Evolutionary conservation across 2,329 filamentous ascomycete genomes (phyloP).

Genomic region (Aspergillus costaricaensis): DNA sequence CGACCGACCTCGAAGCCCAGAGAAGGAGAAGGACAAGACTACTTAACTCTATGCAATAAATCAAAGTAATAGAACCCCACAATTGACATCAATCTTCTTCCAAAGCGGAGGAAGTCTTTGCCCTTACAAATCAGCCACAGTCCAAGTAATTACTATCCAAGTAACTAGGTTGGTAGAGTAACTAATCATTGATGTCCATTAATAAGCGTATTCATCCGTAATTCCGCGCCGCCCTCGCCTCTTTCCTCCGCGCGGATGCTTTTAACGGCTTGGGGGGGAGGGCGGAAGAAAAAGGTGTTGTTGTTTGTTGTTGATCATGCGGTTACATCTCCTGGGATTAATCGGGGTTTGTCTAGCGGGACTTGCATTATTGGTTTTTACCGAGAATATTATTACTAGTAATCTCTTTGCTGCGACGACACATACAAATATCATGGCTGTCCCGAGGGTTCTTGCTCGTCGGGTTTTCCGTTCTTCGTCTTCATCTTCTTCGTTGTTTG

Average conservation of each 20-base stretch:
- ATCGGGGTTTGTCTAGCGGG: background rate
- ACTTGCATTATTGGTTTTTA: background rate
- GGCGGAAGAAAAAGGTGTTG: background rate
- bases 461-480: background rate
- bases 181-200: background rate
- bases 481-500: background rate
- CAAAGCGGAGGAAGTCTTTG: background rate
- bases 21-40: too few relatives aligned
- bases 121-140: background rate
- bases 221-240: background rate
- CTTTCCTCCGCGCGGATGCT: too few relatives aligned
- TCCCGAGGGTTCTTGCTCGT: background rate
- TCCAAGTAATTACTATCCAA: too few relatives aligned
- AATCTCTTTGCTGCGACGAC: background rate
- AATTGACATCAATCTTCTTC: background rate
- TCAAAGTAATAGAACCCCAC: background rate
- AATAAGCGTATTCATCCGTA: constrained; percentile 2
- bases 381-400: background rate
- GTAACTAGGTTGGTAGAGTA: too few relatives aligned
- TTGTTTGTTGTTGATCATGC: background rate
- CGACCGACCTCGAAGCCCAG: background rate
- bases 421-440: background rate
- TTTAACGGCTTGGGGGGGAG: too few relatives aligned
- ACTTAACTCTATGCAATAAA: too few relatives aligned
- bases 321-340: background rate